Conservation (phyloP, 2,329 filamentous ascomycete species). For the Sporothrix pallida region DNA sequence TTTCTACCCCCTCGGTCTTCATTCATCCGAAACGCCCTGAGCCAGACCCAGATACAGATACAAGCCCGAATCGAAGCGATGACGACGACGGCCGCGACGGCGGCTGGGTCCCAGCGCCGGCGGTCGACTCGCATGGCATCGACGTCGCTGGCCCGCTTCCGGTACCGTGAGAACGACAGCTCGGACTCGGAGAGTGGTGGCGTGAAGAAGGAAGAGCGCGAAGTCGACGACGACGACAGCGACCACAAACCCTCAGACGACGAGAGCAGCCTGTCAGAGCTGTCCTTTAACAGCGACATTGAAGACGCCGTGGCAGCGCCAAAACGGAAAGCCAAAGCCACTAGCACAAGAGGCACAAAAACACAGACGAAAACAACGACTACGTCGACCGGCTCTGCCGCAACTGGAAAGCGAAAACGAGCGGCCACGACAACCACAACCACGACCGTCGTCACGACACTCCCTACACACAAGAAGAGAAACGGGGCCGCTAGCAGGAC, state of each 20-base stretch:
- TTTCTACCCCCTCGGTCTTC: neutral
- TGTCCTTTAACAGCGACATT: slow-evolving; percentile 43
- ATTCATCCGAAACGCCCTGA: neutral
- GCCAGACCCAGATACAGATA: neutral
- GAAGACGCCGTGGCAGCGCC: slow-evolving; percentile 44
- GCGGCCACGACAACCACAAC: slow-evolving; percentile 41
- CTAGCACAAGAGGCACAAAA: neutral
- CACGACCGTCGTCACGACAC: slow-evolving; percentile 44
- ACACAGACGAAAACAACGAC: neutral
- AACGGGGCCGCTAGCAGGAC: slow-evolving; percentile 31
- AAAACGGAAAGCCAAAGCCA: slow-evolving; percentile 1
- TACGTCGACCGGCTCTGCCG: neutral
- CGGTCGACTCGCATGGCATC: slow-evolving; percentile 34
- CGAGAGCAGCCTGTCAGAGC: slow-evolving; percentile 36
- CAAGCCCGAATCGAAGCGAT: slow-evolving; percentile 4
- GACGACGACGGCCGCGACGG: neutral
- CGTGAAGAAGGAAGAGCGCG: slow-evolving; percentile 5
- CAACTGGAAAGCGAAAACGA: slow-evolving; percentile 44
- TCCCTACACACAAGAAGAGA: slow-evolving; percentile 37
- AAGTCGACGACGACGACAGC: slow-evolving; percentile 24
- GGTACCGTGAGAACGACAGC: slow-evolving; percentile 35
- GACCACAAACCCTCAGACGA: slow-evolving; percentile 26
- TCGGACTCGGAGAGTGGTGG: slow-evolving; percentile 31
- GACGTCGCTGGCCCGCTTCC: slow-evolving; percentile 36
- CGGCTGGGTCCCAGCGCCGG: slow-evolving; percentile 25